phyloP scores from a whole-genome alignment of 495 filamentous ascomycete genomes.

The Penicillium angulare region DNA sequence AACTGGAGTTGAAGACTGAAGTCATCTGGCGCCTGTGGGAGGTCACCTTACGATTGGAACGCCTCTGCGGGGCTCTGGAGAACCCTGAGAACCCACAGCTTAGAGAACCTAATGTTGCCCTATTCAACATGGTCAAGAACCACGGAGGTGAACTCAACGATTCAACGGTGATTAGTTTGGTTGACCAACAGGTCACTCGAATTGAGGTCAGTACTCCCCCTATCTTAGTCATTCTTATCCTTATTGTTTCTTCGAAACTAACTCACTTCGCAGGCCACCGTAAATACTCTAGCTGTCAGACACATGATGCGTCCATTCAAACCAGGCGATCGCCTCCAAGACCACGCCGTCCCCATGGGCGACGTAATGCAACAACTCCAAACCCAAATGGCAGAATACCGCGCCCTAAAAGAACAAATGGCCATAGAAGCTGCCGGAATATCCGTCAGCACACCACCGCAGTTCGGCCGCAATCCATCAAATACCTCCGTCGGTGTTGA shows the following conservation, averaged over 20 bases:
- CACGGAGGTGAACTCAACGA: constrained; percentile 85
- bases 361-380: constrained; percentile 49
- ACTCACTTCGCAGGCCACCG: constrained; percentile 50
- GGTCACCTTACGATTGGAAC: constrained; percentile 83
- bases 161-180: constrained; percentile 75
- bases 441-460: constrained; percentile 18
- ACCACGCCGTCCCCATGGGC: constrained; percentile 52
- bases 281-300: constrained; percentile 64
- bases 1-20: constrained; percentile 71
- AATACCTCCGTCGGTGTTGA: constrained; percentile 18
- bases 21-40: constrained; percentile 88
- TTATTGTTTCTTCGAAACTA: not conserved
- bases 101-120: constrained; percentile 72
- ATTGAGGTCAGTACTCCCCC: constrained; percentile 88
- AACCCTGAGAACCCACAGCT: constrained; percentile 54
- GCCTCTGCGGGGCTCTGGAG: constrained; percentile 84
- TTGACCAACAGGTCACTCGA: constrained; percentile 90
- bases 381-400: constrained; percentile 50
- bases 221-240: not conserved
- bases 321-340: constrained; percentile 40
- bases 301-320: constrained; percentile 59
- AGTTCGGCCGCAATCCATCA: constrained; percentile 6
- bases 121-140: constrained; percentile 80
- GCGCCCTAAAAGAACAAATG: constrained; percentile 48
- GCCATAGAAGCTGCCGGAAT: constrained; percentile 32